Base-by-base conservation (phyloP, 2,329 filamentous ascomycete genomes). In the Lasiodiplodia hormozganensis region DNA sequence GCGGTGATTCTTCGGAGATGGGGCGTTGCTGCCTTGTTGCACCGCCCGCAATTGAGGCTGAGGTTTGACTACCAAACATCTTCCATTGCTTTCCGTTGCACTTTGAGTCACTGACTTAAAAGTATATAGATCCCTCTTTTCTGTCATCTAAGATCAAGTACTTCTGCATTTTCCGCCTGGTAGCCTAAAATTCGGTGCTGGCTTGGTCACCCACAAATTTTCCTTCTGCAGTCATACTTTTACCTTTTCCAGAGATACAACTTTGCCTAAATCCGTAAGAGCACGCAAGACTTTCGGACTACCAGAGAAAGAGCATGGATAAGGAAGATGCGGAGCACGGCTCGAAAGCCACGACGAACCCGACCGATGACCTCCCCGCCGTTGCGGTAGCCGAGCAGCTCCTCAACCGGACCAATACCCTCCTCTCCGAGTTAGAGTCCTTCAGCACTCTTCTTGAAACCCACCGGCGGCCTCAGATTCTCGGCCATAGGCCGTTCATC, bases 1-100 rank as follows among this genome's bases (percentile, higher is more conserved):
- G 57, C 58, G 56, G 66, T 38, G 66, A 52, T 58, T 52, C 47
- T 52, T 53, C 56, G 66, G 49, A 52, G 60, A 64, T 64, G 60
- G 43, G 18, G n/a, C 36, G 56, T 18, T 36, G 60, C 58, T 52
- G 60, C 43, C 60, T 64, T 18, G 25, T 11, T 52, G 43, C 43
- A 51, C 25, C 25, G 40, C 16, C 58, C 18, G 10, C 25, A 10
- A 12, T n/a, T 34, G 60, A 49, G 25, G 38, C 43, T 28, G 21
- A n/a, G 36, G 58, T 4, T 28, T 36, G 12, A 11, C 36, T 5
- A 11, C 60, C 38, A n/a, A 31, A 14, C 21, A 14, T 31, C 57
- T 62, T 49, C 57, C 23, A 47, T 34, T 49, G 57, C 25, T n/a
- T 49, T 49, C 58, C 12, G 23, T 21, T 31, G 25, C 25, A 8